Percentiles rank a stretch among this genome's conserved stretches.
These are phyloP conservation scores for Russula olivacea DNA, from an alignment of 768 basidiomycete species.

Conservation along the genomic window DNA sequence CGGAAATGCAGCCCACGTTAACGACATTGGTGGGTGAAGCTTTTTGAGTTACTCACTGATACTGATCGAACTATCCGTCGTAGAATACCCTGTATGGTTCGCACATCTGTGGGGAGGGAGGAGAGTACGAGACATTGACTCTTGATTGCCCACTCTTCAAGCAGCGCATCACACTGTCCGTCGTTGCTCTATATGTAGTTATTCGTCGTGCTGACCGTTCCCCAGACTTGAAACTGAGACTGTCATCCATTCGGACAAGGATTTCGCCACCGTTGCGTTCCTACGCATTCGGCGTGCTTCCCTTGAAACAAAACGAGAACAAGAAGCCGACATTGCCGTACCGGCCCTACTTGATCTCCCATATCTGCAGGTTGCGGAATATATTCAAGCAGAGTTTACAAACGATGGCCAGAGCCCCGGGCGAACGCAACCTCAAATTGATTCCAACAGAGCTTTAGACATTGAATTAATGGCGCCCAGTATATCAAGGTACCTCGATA, in stretches of 20 bases:
- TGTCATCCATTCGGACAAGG: constrained; percentile 72
- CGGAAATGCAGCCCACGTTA: constrained; percentile 68
- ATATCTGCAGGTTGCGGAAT: constrained; percentile 28
- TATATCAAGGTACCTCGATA: constrained; percentile 35
- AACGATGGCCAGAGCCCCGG: not conserved
- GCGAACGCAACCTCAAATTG: not conserved
- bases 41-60: not conserved
- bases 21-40: constrained; percentile 53
- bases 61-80: not conserved
- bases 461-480: constrained; percentile 5
- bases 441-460: constrained; percentile 18
- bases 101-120: constrained; percentile 96
- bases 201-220: constrained; percentile 4
- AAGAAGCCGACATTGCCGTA: constrained; percentile 29
- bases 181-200: not conserved
- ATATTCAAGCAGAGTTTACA: not conserved
- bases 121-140: constrained; percentile 95
- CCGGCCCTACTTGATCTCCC: constrained; percentile 52
- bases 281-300: constrained; percentile 68
- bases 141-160: constrained; percentile 88
- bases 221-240: constrained; percentile 57
- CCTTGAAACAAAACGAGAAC: constrained; percentile 48
- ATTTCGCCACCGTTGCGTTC: constrained; percentile 88
- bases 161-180: constrained; percentile 62
- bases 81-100: constrained; percentile 81